A percentile compares a stretch with the other conserved stretches of the same genome.
Evolutionary conservation across 345 rosid genomes (phyloP).

Genomic region (Lepidium sativum): DNA sequence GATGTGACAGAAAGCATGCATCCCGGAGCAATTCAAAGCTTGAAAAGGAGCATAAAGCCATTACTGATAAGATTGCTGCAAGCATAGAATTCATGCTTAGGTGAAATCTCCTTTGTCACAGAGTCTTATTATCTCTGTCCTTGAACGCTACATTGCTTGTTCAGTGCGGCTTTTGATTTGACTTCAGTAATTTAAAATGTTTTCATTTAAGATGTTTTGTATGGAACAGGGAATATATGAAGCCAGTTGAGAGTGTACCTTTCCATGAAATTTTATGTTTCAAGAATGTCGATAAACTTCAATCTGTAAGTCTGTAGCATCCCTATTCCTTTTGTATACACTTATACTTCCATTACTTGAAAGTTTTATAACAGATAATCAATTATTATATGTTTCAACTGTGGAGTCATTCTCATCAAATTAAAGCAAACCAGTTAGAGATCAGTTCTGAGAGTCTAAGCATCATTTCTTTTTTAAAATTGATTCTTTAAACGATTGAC

Average conservation of each 20-base stretch:
- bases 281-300: constrained; percentile 62
- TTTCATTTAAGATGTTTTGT: not conserved
- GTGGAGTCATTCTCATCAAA: not conserved
- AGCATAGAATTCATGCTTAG: constrained; percentile 54
- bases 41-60: constrained; percentile 35
- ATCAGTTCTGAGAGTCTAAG: constrained; percentile 12
- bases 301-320: constrained; percentile 46
- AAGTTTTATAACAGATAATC: not conserved
- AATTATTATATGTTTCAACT: not conserved
- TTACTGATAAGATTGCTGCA: constrained; percentile 50
- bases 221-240: constrained; percentile 60
- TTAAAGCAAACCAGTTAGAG: constrained; percentile 7
- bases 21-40: constrained; percentile 35
- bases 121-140: constrained; percentile 7
- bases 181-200: not conserved
- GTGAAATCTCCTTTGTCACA: constrained; percentile 26
- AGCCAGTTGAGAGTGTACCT: constrained; percentile 60
- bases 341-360: constrained; percentile 1
- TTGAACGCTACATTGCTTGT: not conserved
- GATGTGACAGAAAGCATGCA: constrained; percentile 50
- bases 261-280: constrained; percentile 79
- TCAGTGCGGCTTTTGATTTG: not conserved
- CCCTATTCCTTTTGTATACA: not conserved
- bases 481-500: not conserved
- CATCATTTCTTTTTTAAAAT: not conserved